These are phyloP conservation scores for Heimioporus sp. DNA, from an alignment of 768 basidiomycete species.

Conservation along the genomic window DNA sequence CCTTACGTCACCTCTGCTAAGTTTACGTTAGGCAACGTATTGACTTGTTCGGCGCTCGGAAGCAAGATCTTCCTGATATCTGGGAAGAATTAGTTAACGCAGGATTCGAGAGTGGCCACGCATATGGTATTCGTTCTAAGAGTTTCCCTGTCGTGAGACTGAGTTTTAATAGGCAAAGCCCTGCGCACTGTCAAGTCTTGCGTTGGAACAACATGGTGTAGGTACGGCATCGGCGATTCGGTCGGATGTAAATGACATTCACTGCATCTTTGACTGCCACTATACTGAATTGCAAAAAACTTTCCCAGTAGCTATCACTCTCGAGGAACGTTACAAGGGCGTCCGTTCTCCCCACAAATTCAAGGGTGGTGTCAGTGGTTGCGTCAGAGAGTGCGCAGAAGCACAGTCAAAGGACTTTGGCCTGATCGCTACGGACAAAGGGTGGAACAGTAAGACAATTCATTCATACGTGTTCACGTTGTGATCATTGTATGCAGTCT, in stretches of 20 bases:
- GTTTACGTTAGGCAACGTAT: slow-evolving; percentile 48
- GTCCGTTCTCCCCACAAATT: slow-evolving; percentile 70
- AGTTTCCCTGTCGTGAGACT: background rate
- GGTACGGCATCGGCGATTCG: slow-evolving; percentile 72
- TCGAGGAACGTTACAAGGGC: slow-evolving; percentile 73
- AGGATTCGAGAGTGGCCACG: slow-evolving; percentile 76
- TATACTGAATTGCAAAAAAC: background rate
- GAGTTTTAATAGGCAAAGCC: slow-evolving; percentile 33
- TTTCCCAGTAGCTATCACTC: slow-evolving; percentile 54
- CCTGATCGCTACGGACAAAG: slow-evolving; percentile 73
- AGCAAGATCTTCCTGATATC: slow-evolving; percentile 66
- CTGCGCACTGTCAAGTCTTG: slow-evolving; percentile 77
- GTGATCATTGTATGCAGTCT: slow-evolving; percentile 19
- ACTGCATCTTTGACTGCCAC: background rate
- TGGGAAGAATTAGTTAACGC: slow-evolving; percentile 62
- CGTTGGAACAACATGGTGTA: slow-evolving; percentile 71
- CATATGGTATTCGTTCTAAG: slow-evolving; percentile 50
- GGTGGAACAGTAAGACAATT: slow-evolving; percentile 58
- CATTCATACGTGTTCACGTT: too few species aligned
- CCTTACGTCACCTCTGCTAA: background rate
- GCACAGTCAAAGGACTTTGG: slow-evolving; percentile 77
- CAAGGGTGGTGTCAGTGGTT: slow-evolving; percentile 76
- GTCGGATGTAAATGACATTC: slow-evolving; percentile 44
- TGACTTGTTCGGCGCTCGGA: slow-evolving; percentile 69
- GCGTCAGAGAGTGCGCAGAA: slow-evolving; percentile 75